These are phyloP conservation scores for Aspergillus haitiensis DNA, from an alignment of 495 filamentous ascomycete species.

Conservation along the genomic window DNA sequence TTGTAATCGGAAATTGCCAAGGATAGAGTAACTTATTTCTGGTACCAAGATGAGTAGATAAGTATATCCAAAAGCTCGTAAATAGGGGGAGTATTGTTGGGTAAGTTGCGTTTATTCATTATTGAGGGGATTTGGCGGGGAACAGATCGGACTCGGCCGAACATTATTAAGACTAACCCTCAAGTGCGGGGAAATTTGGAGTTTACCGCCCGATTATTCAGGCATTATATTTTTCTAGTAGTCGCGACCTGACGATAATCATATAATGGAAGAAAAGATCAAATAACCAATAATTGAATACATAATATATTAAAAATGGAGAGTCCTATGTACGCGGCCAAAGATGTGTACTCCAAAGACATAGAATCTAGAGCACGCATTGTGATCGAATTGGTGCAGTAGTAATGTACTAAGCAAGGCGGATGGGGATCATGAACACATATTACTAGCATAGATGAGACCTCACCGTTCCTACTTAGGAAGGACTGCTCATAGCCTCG, in stretches of 20 bases:
- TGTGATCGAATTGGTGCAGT: too few relatives aligned
- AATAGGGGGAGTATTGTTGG: not conserved
- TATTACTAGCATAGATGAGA: too few relatives aligned
- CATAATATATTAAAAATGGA: not conserved
- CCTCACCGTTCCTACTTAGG: too few relatives aligned
- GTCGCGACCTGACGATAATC: not conserved
- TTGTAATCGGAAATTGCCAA: not conserved
- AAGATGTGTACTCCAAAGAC: not conserved
- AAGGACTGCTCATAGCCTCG: too few relatives aligned
- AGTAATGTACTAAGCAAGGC: too few relatives aligned
- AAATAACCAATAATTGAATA: not conserved
- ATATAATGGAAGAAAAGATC: not conserved
- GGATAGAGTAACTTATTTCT: not conserved
- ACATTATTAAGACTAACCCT: not conserved
- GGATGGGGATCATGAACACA: too few relatives aligned
- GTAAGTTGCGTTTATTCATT: not conserved
- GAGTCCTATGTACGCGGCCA: not conserved
- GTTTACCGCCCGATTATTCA: not conserved
- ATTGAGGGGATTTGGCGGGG: conserved; percentile 10
- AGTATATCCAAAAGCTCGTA: not conserved
- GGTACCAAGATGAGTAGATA: not conserved
- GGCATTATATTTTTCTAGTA: not conserved
- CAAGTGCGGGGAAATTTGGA: not conserved
- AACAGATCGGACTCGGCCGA: not conserved
- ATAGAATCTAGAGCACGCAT: not conserved